These are phyloP conservation scores for Sabuloglossum arenarium DNA, from an alignment of 495 filamentous ascomycete species.

Conservation along the genomic window DNA sequence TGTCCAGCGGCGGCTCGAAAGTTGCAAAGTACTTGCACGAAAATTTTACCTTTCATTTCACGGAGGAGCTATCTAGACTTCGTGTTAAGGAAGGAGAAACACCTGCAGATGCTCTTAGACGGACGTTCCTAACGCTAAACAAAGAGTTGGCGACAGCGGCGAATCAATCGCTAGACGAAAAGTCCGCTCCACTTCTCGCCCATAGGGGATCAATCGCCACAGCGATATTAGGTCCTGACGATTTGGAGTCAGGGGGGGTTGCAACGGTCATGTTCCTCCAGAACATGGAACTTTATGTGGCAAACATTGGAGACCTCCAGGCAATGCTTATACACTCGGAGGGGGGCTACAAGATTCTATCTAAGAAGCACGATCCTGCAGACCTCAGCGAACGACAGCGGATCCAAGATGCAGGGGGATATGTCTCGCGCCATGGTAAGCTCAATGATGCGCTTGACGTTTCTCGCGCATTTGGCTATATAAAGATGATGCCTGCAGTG, in stretches of 20 bases:
- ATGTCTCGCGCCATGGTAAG: slow-evolving; percentile 81
- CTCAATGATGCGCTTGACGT: slow-evolving; percentile 82
- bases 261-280: slow-evolving; percentile 83
- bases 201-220: slow-evolving; percentile 50
- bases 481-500: slow-evolving; percentile 76
- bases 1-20: slow-evolving; percentile 74
- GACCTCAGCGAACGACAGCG: slow-evolving; percentile 62
- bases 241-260: slow-evolving; percentile 72
- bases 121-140: slow-evolving; percentile 76
- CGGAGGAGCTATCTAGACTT: slow-evolving; percentile 55
- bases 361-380: slow-evolving; percentile 80
- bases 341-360: slow-evolving; percentile 57
- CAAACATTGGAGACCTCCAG: slow-evolving; percentile 88
- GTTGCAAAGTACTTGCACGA: slow-evolving; percentile 94
- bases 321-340: slow-evolving; percentile 84
- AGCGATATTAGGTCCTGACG: slow-evolving; percentile 60
- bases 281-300: slow-evolving; percentile 75
- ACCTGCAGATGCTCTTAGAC: slow-evolving; percentile 61
- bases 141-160: slow-evolving; percentile 81
- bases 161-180: slow-evolving; percentile 62
- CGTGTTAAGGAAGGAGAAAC: slow-evolving; percentile 35
- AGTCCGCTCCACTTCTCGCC: slow-evolving; percentile 27
- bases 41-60: slow-evolving; percentile 70
- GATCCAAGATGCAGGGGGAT: slow-evolving; percentile 87
- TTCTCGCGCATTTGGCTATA: slow-evolving; percentile 86